Evolutionary conservation across 352 stramenopile genomes (phyloP).

Genomic region (Globisporangium paddicum): DNA sequence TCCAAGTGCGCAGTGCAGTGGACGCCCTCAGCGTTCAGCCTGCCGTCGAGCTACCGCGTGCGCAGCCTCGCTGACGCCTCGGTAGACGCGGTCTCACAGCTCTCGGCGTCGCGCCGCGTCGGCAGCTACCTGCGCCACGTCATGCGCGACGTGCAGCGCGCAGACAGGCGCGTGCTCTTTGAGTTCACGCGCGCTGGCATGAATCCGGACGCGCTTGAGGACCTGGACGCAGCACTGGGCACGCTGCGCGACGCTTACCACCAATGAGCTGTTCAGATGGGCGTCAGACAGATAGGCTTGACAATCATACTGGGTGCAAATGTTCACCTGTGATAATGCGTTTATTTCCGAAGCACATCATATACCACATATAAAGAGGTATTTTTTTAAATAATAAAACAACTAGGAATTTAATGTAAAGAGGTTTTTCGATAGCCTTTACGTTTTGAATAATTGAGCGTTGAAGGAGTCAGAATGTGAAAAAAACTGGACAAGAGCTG

Average conservation of each 20-base stretch:
- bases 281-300: background rate
- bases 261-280: constrained; percentile 3
- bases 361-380: no score
- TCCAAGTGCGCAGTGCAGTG: constrained; percentile 35
- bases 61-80: constrained; percentile 14
- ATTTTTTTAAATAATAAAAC: no score
- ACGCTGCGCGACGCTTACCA: constrained; percentile 40
- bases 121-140: constrained; percentile 42
- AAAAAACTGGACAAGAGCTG: no score
- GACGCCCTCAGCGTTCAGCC: constrained; percentile 15
- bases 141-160: constrained; percentile 26
- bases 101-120: constrained; percentile 36
- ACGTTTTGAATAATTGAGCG: no score
- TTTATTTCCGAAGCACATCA: no score
- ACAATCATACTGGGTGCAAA: no score
- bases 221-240: constrained; percentile 46
- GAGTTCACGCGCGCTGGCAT: constrained; percentile 74
- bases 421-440: no score
- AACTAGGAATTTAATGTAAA: no score
- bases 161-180: constrained; percentile 60
- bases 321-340: no score
- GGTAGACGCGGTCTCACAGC: constrained; percentile 40
- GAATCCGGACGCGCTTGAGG: constrained; percentile 59
- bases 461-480: background rate
- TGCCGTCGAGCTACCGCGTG: constrained; percentile 10